Evolutionary conservation across 208 protist genomes (phyloP).

Genomic region (Balamuthia mandrillaris): DNA sequence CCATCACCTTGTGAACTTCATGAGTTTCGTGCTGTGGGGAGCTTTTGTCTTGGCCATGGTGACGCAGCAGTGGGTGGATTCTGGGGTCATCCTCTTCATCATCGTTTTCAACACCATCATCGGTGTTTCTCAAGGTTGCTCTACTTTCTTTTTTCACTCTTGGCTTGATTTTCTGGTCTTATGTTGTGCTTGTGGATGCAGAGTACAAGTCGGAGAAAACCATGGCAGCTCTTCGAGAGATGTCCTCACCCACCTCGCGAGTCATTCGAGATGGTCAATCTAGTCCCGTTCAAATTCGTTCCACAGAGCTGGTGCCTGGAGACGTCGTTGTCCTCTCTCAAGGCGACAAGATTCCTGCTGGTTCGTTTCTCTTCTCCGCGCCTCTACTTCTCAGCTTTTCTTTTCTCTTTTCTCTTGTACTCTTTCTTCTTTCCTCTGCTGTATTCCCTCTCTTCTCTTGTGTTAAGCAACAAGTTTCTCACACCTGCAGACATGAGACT

Average conservation of each 20-base stretch:
- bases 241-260: conserved; percentile 51
- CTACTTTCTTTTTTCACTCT: not conserved
- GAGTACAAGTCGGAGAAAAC: conserved; percentile 66
- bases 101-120: conserved; percentile 32
- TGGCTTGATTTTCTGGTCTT: not conserved
- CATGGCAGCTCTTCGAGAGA: conserved; percentile 58
- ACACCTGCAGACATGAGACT: conserved; percentile 90
- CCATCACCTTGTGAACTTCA: conserved; percentile 19
- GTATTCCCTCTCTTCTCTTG: too few species aligned
- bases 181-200: not conserved
- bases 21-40: conserved; percentile 15
- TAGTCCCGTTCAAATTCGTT: conserved; percentile 5
- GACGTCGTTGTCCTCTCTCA: conserved; percentile 88
- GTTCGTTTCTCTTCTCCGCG: too few species aligned
- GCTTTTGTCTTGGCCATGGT: not conserved
- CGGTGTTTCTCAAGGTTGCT: conserved; percentile 20
- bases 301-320: conserved; percentile 82
- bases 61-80: conserved; percentile 4
- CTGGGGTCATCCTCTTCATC: not conserved
- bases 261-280: conserved; percentile 41
- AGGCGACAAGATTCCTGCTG: conserved; percentile 90
- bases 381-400: too few species aligned
- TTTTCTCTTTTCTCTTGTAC: too few species aligned
- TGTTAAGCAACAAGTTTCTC: too few species aligned
- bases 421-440: too few species aligned